Evolutionary conservation across 2,329 filamentous ascomycete species (phyloP), one percentile per base, ranked within the genome.

Genomic region (Gremmenia infestans): DNA sequence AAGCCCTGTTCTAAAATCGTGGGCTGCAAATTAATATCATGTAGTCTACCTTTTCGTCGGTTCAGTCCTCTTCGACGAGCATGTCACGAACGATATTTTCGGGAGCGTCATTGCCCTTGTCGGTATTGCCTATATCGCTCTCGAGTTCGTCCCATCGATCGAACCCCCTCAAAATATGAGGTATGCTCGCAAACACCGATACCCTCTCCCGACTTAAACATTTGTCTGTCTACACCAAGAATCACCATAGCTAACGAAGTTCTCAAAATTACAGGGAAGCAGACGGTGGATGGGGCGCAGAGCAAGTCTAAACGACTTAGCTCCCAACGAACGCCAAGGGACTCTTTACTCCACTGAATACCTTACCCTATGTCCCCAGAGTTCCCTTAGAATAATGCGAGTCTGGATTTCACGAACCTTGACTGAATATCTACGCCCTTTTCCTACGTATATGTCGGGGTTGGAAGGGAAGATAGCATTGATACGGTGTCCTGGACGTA

Each of bases 1-100:
- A 19, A 11, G 9, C 17, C 6, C 12, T 45, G n/a, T 11, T 15
- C 15, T 11, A 4, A 42, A 42, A 45, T 36, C 36, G 14, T 55
- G 48, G 43, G 36, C 15, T 47, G 17, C 37, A 25, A 32, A 28
- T 62, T 71, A 52, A 68, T 49, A 59, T 36, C 5, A 28, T 22
- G 1, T 58, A 96, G 92, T 99, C 79, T 99, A 99, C 81, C 82
- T 97, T 74, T 97, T 99, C 74, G 80, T 96, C 68, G 94, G 93
- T 64, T 88, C 84, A 65, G 87, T 97, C 66, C 81, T 96, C 56
- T 82, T 97, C 55, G 85, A 89, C 65, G 74, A 80, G 62, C 70
- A 78, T 60, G 77, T 83, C 68, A 78, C 88, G 66, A 86, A 85
- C 70, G 85, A 86, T 70, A 83, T 96, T 55, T 84, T 90, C 23